These are phyloP conservation scores for Talinum fruticosum DNA, from an alignment of 148 eudicot genomes.

Conservation along the genomic window DNA sequence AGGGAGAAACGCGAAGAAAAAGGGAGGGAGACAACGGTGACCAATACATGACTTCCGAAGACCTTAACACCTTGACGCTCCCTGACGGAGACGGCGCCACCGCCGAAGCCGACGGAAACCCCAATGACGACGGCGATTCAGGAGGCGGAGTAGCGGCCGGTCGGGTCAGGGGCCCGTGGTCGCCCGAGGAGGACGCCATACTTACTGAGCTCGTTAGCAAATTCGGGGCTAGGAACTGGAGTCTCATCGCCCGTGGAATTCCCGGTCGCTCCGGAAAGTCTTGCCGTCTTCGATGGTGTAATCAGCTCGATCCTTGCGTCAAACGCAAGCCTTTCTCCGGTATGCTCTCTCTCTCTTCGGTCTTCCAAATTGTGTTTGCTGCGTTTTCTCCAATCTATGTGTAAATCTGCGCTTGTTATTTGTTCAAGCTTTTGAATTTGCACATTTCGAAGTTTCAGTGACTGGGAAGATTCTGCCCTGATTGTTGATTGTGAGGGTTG, in stretches of 20 bases:
- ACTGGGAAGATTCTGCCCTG: background rate
- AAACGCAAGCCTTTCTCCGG: constrained; percentile 76
- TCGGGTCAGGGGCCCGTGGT: constrained; percentile 54
- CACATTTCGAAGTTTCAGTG: background rate
- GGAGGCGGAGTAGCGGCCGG: constrained; percentile 10
- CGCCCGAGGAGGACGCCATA: constrained; percentile 54
- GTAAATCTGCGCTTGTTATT: background rate
- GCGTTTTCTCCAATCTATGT: background rate
- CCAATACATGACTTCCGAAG: constrained; percentile 26
- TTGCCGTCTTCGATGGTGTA: constrained; percentile 75
- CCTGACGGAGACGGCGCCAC: constrained; percentile 18
- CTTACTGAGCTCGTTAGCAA: constrained; percentile 43
- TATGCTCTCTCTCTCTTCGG: constrained; percentile 12
- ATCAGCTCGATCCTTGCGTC: constrained; percentile 62
- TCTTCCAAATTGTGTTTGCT: background rate
- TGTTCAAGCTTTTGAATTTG: background rate
- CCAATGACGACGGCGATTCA: background rate
- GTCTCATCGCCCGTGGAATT: constrained; percentile 58
- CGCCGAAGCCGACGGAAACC: constrained; percentile 15
- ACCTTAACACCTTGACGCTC: constrained; percentile 31
- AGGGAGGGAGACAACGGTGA: constrained; percentile 15
- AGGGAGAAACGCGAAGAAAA: too few species aligned
- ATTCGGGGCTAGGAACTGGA: constrained; percentile 68
- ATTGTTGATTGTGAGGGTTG: background rate
- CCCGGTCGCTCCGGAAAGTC: constrained; percentile 70